phyloP scores from a whole-genome alignment of 352 stramenopile genomes.

The Pythium brachiatum region DNA sequence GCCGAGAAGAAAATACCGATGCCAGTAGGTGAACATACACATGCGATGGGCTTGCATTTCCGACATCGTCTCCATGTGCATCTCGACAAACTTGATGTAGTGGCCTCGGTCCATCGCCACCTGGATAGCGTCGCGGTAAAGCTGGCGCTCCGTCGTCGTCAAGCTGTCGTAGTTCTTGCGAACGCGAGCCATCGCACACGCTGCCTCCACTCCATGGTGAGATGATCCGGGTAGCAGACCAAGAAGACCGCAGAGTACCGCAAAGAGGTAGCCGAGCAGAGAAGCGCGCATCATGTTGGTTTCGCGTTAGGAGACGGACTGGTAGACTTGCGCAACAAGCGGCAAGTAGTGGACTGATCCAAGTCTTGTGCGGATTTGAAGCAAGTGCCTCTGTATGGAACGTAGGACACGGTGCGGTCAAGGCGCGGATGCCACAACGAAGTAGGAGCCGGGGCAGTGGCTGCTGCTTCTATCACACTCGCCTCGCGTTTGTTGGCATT shows the following conservation, averaged over 20 bases:
- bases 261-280: conserved; percentile 12
- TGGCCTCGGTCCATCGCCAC: conserved; percentile 22
- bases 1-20: conserved; percentile 54
- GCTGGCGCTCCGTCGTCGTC: conserved; percentile 9
- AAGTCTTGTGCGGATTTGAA: background rate
- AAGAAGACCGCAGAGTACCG: conserved; percentile 7
- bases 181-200: conserved; percentile 10
- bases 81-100: conserved; percentile 49
- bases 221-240: background rate
- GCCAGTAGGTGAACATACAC: conserved; percentile 79
- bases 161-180: conserved; percentile 26
- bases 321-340: conserved; percentile 1
- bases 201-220: conserved; percentile 9
- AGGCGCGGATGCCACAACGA: background rate
- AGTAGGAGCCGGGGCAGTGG: background rate
- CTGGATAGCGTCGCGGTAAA: conserved; percentile 18
- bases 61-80: conserved; percentile 47
- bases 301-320: background rate
- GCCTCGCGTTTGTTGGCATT: background rate
- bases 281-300: background rate
- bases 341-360: conserved; percentile 21
- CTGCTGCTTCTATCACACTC: background rate
- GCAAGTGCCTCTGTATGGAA: background rate
- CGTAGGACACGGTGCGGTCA: background rate
- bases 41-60: conserved; percentile 47